phyloP scores from a whole-genome alignment of 257 asterid species.

The Salvia splendens region DNA sequence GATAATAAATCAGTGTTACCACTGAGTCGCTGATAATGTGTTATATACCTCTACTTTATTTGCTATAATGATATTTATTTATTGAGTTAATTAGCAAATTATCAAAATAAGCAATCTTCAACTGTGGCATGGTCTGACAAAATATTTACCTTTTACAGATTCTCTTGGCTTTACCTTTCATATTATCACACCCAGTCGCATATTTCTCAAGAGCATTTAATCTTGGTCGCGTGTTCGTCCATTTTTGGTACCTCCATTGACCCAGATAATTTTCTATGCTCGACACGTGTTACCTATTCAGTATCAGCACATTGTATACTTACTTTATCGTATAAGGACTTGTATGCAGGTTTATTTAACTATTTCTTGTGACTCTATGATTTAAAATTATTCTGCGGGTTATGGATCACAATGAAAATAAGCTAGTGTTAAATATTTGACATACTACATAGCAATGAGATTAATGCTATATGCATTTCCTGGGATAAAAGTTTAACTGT shows the following conservation, averaged over 20 bases:
- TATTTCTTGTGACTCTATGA: neutral
- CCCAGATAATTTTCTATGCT: slow-evolving; percentile 19
- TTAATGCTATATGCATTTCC: slow-evolving; percentile 10
- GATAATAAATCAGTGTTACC: neutral
- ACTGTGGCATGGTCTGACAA: slow-evolving; percentile 15
- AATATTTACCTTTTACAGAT: slow-evolving; percentile 51
- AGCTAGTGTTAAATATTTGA: neutral
- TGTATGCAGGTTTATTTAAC: neutral
- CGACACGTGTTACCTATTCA: neutral
- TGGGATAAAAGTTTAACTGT: slow-evolving; percentile 21
- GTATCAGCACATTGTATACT: neutral
- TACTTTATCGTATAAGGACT: slow-evolving; percentile 5
- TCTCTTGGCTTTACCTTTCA: slow-evolving; percentile 77
- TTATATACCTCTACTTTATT: slow-evolving; percentile 20
- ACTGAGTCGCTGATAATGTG: too few species aligned
- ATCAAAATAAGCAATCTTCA: neutral
- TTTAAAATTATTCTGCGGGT: slow-evolving; percentile 12
- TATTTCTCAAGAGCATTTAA: slow-evolving; percentile 85
- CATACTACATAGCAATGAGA: neutral
- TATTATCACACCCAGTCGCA: slow-evolving; percentile 64
- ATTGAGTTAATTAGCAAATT: slow-evolving; percentile 32
- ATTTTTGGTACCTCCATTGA: slow-evolving; percentile 69
- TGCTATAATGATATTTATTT: slow-evolving; percentile 13
- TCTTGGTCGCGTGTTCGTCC: slow-evolving; percentile 94
- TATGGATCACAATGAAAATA: slow-evolving; percentile 1